phyloP scores from a whole-genome alignment of 208 protist species.

The Trypanosomatidae sp. region DNA sequence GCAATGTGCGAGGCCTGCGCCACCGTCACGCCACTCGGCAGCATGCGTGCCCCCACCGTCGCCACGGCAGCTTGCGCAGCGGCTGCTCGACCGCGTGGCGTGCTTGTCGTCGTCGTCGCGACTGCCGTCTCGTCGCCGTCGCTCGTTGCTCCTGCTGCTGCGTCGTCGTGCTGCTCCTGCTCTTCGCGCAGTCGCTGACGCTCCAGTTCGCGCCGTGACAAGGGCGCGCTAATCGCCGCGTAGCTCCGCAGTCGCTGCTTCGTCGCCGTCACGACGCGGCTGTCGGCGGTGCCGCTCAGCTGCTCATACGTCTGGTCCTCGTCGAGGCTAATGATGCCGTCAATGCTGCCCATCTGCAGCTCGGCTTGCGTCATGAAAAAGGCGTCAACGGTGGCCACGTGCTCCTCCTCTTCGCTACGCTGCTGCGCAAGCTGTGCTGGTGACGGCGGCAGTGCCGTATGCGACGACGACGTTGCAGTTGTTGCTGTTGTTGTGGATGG shows the following conservation, averaged over 20 bases:
- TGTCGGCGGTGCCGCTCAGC: constrained; percentile 69
- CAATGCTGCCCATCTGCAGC: constrained; percentile 56
- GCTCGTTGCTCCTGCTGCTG: too few species aligned
- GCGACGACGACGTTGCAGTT: constrained; percentile 35
- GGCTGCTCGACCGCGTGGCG: too few species aligned
- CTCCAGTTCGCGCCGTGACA: constrained; percentile 12
- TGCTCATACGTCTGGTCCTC: constrained; percentile 79
- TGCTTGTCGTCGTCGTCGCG: too few species aligned
- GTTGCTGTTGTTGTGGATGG: constrained; percentile 64
- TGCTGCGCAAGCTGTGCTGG: too few species aligned
- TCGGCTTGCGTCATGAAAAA: constrained; percentile 55
- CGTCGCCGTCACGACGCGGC: constrained; percentile 70
- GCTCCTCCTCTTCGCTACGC: constrained; percentile 47
- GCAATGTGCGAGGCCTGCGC: constrained; percentile 72
- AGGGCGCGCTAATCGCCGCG: constrained; percentile 43
- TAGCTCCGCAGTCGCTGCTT: constrained; percentile 82
- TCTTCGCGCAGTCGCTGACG: too few species aligned
- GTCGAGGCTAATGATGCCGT: constrained; percentile 70
- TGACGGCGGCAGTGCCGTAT: too few species aligned
- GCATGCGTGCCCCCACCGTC: constrained; percentile 51
- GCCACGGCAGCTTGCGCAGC: constrained; percentile 73
- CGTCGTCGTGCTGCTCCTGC: too few species aligned
- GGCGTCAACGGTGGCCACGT: constrained; percentile 48
- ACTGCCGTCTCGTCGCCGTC: too few species aligned
- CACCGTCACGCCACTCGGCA: constrained; percentile 72